phyloP scores from a whole-genome alignment of 176 grass and related monocot genomes.

The Poa pratensis region DNA sequence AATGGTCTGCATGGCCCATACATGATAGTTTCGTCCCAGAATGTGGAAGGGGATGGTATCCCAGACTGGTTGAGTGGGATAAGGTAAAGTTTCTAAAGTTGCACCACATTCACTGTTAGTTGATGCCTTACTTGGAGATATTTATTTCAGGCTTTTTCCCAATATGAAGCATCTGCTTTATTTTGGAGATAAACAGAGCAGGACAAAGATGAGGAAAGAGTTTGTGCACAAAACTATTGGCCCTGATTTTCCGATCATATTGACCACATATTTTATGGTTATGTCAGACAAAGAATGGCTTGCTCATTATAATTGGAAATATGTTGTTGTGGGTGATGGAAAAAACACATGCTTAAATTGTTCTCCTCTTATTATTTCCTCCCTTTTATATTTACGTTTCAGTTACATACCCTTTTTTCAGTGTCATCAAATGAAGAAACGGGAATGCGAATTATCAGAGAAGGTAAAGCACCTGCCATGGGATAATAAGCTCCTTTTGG shows the following conservation, averaged over 20 bases:
- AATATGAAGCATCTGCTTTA: slow-evolving; percentile 64
- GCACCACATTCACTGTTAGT: background rate
- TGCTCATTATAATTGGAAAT: slow-evolving; percentile 81
- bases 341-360: slow-evolving; percentile 9
- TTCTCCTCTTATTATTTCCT: background rate
- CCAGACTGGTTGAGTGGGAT: slow-evolving; percentile 76
- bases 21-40: slow-evolving; percentile 72
- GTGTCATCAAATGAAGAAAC: background rate
- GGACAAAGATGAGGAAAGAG: slow-evolving; percentile 73
- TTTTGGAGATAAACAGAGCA: slow-evolving; percentile 59
- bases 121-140: slow-evolving; percentile 23
- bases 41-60: slow-evolving; percentile 45
- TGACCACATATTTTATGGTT: slow-evolving; percentile 77
- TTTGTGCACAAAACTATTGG: slow-evolving; percentile 58
- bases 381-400: background rate
- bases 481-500: slow-evolving; percentile 6
- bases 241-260: slow-evolving; percentile 71
- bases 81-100: slow-evolving; percentile 54
- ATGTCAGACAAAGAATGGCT: slow-evolving; percentile 65
- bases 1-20: slow-evolving; percentile 86
- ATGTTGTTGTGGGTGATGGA: slow-evolving; percentile 70
- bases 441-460: background rate
- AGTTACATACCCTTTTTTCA: background rate
- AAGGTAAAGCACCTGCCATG: background rate
- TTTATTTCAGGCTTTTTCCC: slow-evolving; percentile 71